phyloP scores from a whole-genome alignment of 345 rosid species.

The Dimocarpus longan region DNA sequence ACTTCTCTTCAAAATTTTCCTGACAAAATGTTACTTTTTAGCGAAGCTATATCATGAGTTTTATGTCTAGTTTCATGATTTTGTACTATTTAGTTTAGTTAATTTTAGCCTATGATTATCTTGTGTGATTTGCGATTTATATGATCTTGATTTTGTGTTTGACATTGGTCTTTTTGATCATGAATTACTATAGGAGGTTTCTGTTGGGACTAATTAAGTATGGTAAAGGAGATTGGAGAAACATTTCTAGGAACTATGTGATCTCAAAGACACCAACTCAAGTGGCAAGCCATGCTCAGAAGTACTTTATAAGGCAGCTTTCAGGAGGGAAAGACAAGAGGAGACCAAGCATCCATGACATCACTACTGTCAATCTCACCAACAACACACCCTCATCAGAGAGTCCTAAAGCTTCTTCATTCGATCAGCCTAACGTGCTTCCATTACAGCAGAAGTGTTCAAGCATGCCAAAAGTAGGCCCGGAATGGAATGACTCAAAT shows the following conservation, averaged over 20 bases:
- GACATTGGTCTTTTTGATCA: slow-evolving; percentile 19
- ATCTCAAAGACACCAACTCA: slow-evolving; percentile 92
- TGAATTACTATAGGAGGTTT: slow-evolving; percentile 58
- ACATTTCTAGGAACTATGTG: slow-evolving; percentile 81
- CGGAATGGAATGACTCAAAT: slow-evolving; percentile 27
- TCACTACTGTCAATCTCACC: slow-evolving; percentile 63
- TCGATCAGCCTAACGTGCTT: slow-evolving; percentile 23
- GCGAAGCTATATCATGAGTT: neutral
- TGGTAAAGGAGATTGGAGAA: slow-evolving; percentile 99
- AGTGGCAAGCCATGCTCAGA: slow-evolving; percentile 99
- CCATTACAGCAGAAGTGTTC: slow-evolving; percentile 25
- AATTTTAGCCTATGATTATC: neutral
- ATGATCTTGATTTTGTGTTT: slow-evolving; percentile 2
- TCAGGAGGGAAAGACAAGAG: slow-evolving; percentile 84
- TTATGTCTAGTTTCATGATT: neutral
- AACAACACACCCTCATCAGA: slow-evolving; percentile 26
- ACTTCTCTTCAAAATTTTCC: slow-evolving; percentile 13
- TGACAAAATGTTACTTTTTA: neutral
- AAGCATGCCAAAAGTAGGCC: slow-evolving; percentile 27
- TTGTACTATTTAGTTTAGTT: neutral
- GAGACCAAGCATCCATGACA: slow-evolving; percentile 96
- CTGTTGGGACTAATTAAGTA: slow-evolving; percentile 78
- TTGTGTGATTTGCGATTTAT: slow-evolving; percentile 1
- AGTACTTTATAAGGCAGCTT: slow-evolving; percentile 87
- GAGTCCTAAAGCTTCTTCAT: slow-evolving; percentile 11